Evolutionary conservation across 306 rosid species (phyloP), one percentile per base, ranked within the genome.

Genomic region (Prunus kanzakura): DNA sequence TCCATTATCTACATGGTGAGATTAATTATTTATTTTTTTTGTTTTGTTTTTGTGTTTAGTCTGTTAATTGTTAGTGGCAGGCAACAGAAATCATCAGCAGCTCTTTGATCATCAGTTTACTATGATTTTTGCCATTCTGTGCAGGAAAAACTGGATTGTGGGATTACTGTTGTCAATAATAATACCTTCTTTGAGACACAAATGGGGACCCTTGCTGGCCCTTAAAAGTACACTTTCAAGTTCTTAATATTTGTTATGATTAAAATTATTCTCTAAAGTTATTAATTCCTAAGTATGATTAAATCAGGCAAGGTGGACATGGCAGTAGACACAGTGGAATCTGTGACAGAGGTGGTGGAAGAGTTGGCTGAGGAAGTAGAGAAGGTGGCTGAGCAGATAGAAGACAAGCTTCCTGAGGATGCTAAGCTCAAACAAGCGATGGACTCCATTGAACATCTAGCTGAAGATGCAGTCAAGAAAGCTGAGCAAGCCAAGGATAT

Each of bases 321-420:
- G 38, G 71, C 71, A 29, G 1, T 64, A 38, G 78, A 63, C 16
- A 75, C 52, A 3, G 62, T 38, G 63, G 71, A 75, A 32, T 27
- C 63, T 16, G 71, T 75, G 71, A 22, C 64, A 14, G 41, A 75
- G 78, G 63, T 75, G 20, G 62, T 64, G 71, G 78, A 75, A 50
- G 71, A 75, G 35, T 8, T 64, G 16, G 71, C 63, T 1, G 71
- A 75, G 50, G 71, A 62, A 4, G 71, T 50, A 32, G 52, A 50
- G 22, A 64, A 63, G 63, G 71, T 64, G 32, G 68, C 71, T 47
- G 71, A 75, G 32, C 35, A 63, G 25, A 51, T 64, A 1, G 64
- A 12, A 29, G 78, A 75, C 4, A 47, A 50, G 38, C 71, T 64
- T 6, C 78, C 71, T 12, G 78, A 75, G 27, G 50, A 63, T 47